phyloP scores from a whole-genome alignment of 305 asterid genomes.

The Ajuga reptans region DNA sequence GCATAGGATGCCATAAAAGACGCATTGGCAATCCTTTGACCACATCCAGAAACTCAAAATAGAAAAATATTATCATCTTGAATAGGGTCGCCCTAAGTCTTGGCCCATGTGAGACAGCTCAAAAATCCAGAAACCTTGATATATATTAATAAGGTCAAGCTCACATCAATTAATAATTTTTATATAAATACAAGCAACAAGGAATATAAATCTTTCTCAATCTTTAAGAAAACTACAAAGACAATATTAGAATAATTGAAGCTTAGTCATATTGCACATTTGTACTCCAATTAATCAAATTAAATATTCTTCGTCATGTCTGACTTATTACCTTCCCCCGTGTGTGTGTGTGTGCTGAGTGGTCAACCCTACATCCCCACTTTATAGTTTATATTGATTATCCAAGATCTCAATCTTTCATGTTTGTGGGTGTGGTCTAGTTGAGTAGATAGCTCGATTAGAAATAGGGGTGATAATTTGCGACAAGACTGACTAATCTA shows the following conservation, averaged over 20 bases:
- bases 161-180: conserved; percentile 3
- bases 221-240: conserved; percentile 1
- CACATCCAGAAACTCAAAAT: not conserved
- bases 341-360: not conserved
- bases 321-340: not conserved
- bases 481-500: no score
- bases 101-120: conserved; percentile 34
- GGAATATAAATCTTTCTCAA: conserved; percentile 26
- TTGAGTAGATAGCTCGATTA: no score
- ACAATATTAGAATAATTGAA: not conserved
- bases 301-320: no score
- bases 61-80: conserved; percentile 7
- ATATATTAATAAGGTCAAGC: conserved; percentile 22
- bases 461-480: no score
- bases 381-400: no score
- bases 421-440: no score
- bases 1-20: conserved; percentile 1
- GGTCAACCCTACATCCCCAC: conserved; percentile 22
- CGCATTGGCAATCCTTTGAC: conserved; percentile 18
- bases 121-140: conserved; percentile 27
- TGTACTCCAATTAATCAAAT: conserved; percentile 9
- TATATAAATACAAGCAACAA: conserved; percentile 18
- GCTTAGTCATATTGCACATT: conserved; percentile 22
- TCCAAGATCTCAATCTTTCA: no score
- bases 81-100: conserved; percentile 14